Base-by-base conservation (phyloP, 148 eudicot species). In the Rhododendron kiyosumense region DNA sequence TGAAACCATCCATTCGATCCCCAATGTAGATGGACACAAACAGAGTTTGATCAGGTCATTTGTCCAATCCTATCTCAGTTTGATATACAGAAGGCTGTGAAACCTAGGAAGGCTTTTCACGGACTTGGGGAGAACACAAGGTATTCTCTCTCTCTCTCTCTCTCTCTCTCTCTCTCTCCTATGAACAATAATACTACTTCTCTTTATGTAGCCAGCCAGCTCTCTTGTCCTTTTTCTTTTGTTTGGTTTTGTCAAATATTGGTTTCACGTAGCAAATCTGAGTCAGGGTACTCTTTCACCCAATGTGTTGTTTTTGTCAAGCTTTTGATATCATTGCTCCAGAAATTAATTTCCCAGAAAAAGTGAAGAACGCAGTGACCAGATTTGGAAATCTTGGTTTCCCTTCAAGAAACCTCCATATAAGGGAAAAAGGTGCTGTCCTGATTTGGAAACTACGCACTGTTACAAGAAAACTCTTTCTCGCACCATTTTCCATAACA, bases 221-320 rank as follows among this genome's bases (percentile, higher is more conserved):
- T 41, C 34, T 36, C 26, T 85, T 90, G 88, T 88, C 45, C 45
- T 41, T 41, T 41, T 41, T 41, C 84, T 81, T 89, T 90, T 86
- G 85, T 79, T 76, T 85, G 38, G 57, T 80, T 85, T 87, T 84
- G 89, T 85, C 81, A 34, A 34, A 36, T 67, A 67, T 10, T 63
- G 69, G 69, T 63, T 63, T 67, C 65, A 85, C 38, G 52, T 30
- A 24, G 38, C 51, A 88, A 81, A 85, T 86, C 85, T 84, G 79
- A 84, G 88, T 86, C 85, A 88, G 86, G 83, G 59, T 48, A 32
- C 1, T 1, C 43, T 26, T 51, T 74, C 14, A 81, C 46, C 69
- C 78, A 32, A 30, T 85, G 92, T 89, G 84, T 88, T 71, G 90
- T 89, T 81, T 81, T 57, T 84, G 89, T 90, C 92, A 86, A 87